Evolutionary conservation across 2,329 filamentous ascomycete species (phyloP).

Genomic region (Teratosphaeria gauchensis): DNA sequence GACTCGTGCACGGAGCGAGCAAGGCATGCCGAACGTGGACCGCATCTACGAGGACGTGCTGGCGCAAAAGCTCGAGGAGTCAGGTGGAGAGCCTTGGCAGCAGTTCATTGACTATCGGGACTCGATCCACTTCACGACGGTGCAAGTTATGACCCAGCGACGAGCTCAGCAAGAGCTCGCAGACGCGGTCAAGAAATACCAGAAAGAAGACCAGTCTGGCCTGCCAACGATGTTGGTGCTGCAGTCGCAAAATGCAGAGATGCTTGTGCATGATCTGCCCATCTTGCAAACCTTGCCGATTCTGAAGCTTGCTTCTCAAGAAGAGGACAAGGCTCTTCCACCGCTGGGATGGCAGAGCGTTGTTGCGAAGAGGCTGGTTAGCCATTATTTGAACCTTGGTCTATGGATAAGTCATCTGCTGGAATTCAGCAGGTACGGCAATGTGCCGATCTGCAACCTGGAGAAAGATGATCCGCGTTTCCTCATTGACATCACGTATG

Average conservation of each 20-base stretch:
- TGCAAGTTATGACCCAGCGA: slow-evolving; percentile 77
- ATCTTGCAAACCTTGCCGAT: slow-evolving; percentile 76
- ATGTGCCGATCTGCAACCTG: slow-evolving; percentile 89
- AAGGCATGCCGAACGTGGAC: slow-evolving; percentile 81
- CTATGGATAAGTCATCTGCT: slow-evolving; percentile 86
- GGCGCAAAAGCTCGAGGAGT: slow-evolving; percentile 54
- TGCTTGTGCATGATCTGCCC: slow-evolving; percentile 76
- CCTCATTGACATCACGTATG: slow-evolving; percentile 92
- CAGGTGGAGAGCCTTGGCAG: slow-evolving; percentile 62
- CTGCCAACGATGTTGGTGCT: slow-evolving; percentile 71
- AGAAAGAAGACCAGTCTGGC: slow-evolving; percentile 62
- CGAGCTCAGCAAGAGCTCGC: slow-evolving; percentile 83
- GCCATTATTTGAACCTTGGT: slow-evolving; percentile 85
- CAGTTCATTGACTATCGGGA: slow-evolving; percentile 81
- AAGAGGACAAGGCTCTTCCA: slow-evolving; percentile 75
- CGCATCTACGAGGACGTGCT: slow-evolving; percentile 78
- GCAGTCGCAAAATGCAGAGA: slow-evolving; percentile 75
- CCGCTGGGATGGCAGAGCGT: slow-evolving; percentile 91
- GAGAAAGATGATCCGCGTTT: slow-evolving; percentile 90
- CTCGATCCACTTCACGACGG: slow-evolving; percentile 72
- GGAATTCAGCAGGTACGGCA: slow-evolving; percentile 80
- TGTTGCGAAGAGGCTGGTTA: slow-evolving; percentile 73
- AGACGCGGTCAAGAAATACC: slow-evolving; percentile 82
- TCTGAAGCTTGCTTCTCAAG: slow-evolving; percentile 69
- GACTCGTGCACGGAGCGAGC: slow-evolving; percentile 68